phyloP scores from a whole-genome alignment of 768 basidiomycete species.

The Mycena polygramma region DNA sequence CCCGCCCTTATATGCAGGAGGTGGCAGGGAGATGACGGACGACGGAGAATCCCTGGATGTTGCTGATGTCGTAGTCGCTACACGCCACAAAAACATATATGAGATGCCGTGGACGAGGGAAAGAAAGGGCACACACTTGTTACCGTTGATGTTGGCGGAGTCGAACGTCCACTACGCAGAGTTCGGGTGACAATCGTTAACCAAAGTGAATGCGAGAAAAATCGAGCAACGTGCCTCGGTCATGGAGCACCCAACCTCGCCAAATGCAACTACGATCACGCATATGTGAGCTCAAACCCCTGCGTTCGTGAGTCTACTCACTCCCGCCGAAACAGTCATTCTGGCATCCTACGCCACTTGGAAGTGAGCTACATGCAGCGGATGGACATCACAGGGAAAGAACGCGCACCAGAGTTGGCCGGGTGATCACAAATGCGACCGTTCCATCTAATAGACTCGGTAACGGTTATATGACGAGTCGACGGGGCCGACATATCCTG shows the following conservation, averaged over 20 bases:
- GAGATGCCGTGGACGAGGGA: too few species aligned
- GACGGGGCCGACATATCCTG: neutral
- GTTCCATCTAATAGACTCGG: conserved; percentile 3
- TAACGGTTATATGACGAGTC: neutral
- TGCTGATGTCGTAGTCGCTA: conserved; percentile 21
- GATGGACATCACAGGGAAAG: too few species aligned
- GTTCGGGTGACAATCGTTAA: neutral
- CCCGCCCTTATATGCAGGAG: too few species aligned
- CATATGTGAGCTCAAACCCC: neutral
- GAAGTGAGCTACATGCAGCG: neutral
- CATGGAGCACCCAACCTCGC: conserved; percentile 23
- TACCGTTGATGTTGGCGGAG: conserved; percentile 13
- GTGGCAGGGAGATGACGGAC: neutral
- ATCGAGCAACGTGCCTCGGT: conserved; percentile 4
- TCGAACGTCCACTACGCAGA: conserved; percentile 15
- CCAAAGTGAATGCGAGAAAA: too few species aligned
- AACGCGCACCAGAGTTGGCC: conserved; percentile 20
- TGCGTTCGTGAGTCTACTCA: neutral
- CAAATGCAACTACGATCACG: conserved; percentile 17
- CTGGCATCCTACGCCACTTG: neutral
- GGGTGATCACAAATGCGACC: conserved; percentile 30
- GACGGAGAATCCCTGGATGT: conserved; percentile 21
- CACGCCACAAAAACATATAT: too few species aligned
- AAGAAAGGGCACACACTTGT: neutral
- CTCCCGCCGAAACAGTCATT: conserved; percentile 29